Conservation (phyloP, 257 asterid genomes). For the Capsicum baccatum region DNA sequence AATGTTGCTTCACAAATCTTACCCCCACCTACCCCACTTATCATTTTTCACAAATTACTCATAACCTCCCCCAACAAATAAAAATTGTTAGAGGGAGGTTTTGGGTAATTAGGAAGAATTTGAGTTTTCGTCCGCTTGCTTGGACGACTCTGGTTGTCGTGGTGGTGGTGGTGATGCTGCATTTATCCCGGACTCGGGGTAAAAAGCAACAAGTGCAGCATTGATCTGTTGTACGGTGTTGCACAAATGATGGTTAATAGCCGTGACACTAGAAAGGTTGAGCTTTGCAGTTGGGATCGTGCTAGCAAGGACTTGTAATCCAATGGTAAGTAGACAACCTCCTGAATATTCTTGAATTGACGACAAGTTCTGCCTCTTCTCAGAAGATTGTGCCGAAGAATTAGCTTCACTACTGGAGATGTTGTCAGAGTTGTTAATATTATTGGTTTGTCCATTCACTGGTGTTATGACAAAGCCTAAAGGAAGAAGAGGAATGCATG, state of each 20-base stretch:
- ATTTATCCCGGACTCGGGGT: not conserved
- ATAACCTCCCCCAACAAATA: constrained; percentile 39
- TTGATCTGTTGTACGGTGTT: constrained; percentile 75
- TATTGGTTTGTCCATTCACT: constrained; percentile 27
- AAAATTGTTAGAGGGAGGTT: constrained; percentile 34
- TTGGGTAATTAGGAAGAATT: constrained; percentile 48
- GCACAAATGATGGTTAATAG: constrained; percentile 76
- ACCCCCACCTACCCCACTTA: not conserved
- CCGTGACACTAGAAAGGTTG: constrained; percentile 74
- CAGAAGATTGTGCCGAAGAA: constrained; percentile 30
- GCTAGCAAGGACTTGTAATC: constrained; percentile 83
- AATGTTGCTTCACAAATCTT: not conserved
- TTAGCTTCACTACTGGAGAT: constrained; percentile 19
- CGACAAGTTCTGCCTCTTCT: constrained; percentile 31
- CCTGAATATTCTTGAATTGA: constrained; percentile 35
- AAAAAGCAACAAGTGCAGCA: constrained; percentile 45
- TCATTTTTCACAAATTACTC: constrained; percentile 42
- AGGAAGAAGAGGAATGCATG: constrained; percentile 84
- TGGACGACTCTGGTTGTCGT: not conserved
- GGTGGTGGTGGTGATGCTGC: not conserved
- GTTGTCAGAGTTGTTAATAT: constrained; percentile 22
- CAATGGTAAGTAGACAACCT: constrained; percentile 83
- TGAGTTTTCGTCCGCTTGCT: constrained; percentile 42
- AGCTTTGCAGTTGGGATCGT: constrained; percentile 78
- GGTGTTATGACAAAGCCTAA: constrained; percentile 78